Percentiles rank a stretch among this genome's conserved stretches.
phyloP scores from a whole-genome alignment of 1,139 yeast genomes.

The Yamadazyma oceani region DNA sequence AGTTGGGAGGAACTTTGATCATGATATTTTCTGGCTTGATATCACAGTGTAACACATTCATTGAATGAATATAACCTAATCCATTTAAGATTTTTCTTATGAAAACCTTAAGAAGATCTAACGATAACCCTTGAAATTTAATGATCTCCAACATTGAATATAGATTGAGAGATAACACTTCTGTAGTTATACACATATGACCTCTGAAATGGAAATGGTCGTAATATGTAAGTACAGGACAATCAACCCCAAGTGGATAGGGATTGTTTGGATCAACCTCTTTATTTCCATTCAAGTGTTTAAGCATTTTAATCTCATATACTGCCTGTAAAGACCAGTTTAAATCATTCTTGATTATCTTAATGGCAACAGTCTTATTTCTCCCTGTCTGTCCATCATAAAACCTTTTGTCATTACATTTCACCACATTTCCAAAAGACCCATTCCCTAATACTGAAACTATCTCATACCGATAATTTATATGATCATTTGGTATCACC shows the following conservation, averaged over 20 bases:
- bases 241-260: slow-evolving; percentile 14
- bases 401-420: slow-evolving; percentile 67
- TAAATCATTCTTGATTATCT: slow-evolving; percentile 72
- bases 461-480: slow-evolving; percentile 73
- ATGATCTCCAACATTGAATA: slow-evolving; percentile 65
- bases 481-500: slow-evolving; percentile 63
- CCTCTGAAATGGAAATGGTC: slow-evolving; percentile 80
- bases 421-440: slow-evolving; percentile 78
- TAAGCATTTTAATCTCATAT: slow-evolving; percentile 71
- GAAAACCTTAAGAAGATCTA: slow-evolving; percentile 50
- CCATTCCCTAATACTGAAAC: slow-evolving; percentile 68
- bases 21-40: slow-evolving; percentile 69
- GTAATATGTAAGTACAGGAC: slow-evolving; percentile 53
- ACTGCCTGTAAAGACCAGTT: slow-evolving; percentile 79
- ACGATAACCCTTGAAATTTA: slow-evolving; percentile 59
- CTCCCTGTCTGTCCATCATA: slow-evolving; percentile 18
- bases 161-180: slow-evolving; percentile 65
- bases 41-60: slow-evolving; percentile 74
- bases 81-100: slow-evolving; percentile 60
- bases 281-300: slow-evolving; percentile 32
- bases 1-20: slow-evolving; percentile 40
- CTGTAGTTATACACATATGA: slow-evolving; percentile 82
- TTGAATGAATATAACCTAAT: slow-evolving; percentile 55
- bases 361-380: slow-evolving; percentile 59
- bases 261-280: slow-evolving; percentile 15